phyloP scores from a whole-genome alignment of 495 filamentous ascomycete species.

The Durotheca rogersii region DNA sequence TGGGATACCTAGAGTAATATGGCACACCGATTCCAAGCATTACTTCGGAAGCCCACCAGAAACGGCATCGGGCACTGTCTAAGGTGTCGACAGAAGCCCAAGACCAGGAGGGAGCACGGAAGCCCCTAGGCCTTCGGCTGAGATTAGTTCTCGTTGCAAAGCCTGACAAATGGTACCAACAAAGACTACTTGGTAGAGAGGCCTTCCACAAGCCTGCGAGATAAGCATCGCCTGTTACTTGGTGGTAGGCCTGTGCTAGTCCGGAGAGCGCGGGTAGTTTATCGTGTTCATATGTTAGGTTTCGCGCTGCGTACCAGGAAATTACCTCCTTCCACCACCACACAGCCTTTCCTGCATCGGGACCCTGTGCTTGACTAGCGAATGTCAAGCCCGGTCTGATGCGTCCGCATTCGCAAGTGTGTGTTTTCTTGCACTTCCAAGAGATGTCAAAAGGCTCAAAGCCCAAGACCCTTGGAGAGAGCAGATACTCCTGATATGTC shows the following conservation, averaged over 20 bases:
- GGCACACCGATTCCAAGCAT: neutral
- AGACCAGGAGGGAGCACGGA: conserved; percentile 29
- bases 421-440: conserved; percentile 12
- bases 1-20: neutral
- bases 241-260: conserved; percentile 11
- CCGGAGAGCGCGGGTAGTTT: conserved; percentile 21
- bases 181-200: neutral
- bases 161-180: neutral
- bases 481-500: conserved; percentile 23
- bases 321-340: conserved; percentile 1
- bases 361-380: neutral
- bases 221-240: conserved; percentile 11
- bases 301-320: neutral
- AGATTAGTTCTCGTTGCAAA: neutral
- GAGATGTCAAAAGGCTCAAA: conserved; percentile 13
- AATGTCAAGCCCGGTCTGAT: too few species aligned
- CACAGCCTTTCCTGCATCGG: neutral
- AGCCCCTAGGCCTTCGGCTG: neutral
- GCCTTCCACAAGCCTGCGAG: conserved; percentile 20
- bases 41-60: neutral
- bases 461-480: conserved; percentile 14
- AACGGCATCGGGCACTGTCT: neutral
- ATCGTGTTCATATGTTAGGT: conserved; percentile 11
- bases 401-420: conserved; percentile 1
- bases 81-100: conserved; percentile 24